phyloP scores from a whole-genome alignment of 2,329 filamentous ascomycete species.

The Falciphora oryzae region DNA sequence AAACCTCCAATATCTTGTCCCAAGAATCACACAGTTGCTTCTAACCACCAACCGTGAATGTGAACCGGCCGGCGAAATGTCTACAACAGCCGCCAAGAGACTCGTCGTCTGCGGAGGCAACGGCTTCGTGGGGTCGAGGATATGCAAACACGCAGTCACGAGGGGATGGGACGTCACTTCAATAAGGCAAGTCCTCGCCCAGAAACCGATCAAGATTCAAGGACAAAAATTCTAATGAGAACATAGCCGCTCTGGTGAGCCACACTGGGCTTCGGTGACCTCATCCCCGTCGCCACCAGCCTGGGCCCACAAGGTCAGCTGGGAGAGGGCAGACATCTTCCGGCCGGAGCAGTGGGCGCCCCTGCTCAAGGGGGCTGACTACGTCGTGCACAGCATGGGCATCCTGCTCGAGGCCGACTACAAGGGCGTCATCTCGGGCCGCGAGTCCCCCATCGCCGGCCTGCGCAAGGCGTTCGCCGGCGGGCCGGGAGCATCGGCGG shows the following conservation, averaged over 20 bases:
- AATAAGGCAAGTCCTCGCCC: constrained; percentile 59
- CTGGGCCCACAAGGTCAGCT: constrained; percentile 79
- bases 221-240: constrained; percentile 8
- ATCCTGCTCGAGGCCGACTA: constrained; percentile 97
- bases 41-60: not conserved
- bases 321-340: constrained; percentile 86
- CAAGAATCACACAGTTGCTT: not conserved
- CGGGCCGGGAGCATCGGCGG: constrained; percentile 40
- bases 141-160: constrained; percentile 83
- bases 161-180: constrained; percentile 90
- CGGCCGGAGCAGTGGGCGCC: constrained; percentile 72
- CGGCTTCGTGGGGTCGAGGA: constrained; percentile 81
- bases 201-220: not conserved
- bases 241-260: constrained; percentile 78
- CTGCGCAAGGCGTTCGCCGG: constrained; percentile 70
- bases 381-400: constrained; percentile 90
- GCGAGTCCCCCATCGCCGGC: constrained; percentile 73
- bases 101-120: constrained; percentile 90
- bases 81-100: constrained; percentile 55
- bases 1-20: not conserved
- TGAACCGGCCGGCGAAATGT: constrained; percentile 33
- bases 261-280: constrained; percentile 77
- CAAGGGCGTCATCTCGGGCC: constrained; percentile 82
- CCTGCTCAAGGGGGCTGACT: constrained; percentile 70
- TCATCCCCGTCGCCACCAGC: constrained; percentile 62